phyloP scores from a whole-genome alignment of 805 yeast genomes.

The Metschnikowia sp. region DNA sequence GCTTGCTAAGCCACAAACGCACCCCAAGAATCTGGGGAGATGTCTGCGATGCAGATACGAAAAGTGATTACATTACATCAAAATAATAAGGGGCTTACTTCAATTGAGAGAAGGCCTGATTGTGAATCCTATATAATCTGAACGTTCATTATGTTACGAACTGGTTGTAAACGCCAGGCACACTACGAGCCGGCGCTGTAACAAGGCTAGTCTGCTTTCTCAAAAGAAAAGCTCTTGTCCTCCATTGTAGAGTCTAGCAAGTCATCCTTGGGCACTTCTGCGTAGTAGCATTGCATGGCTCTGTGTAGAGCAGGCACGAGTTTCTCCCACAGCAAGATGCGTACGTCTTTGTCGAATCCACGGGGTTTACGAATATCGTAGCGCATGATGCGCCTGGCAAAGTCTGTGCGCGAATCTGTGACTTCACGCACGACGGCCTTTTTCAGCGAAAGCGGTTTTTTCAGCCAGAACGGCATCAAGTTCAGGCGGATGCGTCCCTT shows the following conservation, averaged over 20 bases:
- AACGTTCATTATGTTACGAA: neutral
- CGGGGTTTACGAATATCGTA: conserved; percentile 62
- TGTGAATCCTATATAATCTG: too few species aligned
- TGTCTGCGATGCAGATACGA: neutral
- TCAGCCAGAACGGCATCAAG: conserved; percentile 65
- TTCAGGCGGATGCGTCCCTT: conserved; percentile 66
- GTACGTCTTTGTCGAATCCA: conserved; percentile 65
- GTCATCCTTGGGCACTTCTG: conserved; percentile 44
- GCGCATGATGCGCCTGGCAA: conserved; percentile 64
- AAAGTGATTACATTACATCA: too few species aligned
- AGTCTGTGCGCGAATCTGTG: conserved; percentile 28
- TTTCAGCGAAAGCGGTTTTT: conserved; percentile 51
- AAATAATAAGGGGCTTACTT: too few species aligned
- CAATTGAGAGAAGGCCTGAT: too few species aligned
- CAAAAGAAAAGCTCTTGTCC: neutral
- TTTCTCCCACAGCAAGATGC: conserved; percentile 59
- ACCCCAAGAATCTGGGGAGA: neutral
- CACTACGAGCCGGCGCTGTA: neutral
- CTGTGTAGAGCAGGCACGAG: conserved; percentile 57
- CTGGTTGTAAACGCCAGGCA: neutral
- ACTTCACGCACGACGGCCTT: conserved; percentile 23
- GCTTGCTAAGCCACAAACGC: neutral
- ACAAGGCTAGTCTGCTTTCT: too few species aligned
- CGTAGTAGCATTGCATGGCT: conserved; percentile 64
- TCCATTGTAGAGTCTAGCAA: neutral